A percentile compares a stretch with the other conserved stretches of the same genome.
Conservation (phyloP, 2,329 filamentous ascomycete genomes). For the Ambrosiella beaveri region DNA sequence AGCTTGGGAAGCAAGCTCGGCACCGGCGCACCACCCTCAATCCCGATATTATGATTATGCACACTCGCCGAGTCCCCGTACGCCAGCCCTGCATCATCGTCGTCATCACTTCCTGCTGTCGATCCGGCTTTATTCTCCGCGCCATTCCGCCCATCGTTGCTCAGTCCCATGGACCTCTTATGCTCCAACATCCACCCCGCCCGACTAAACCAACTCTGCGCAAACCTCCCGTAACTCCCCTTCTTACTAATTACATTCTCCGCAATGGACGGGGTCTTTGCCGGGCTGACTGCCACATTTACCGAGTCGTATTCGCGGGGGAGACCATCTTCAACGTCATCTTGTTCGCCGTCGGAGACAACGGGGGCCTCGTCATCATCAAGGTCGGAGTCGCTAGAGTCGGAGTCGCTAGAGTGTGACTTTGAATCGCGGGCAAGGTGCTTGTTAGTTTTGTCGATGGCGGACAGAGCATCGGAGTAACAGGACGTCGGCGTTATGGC, state of each 20-base stretch:
- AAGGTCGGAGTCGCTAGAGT: slow-evolving; percentile 18
- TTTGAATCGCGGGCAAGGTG: slow-evolving; percentile 16
- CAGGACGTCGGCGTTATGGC: slow-evolving; percentile 77
- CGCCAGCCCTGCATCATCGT: slow-evolving; percentile 6
- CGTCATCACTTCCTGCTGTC: slow-evolving; percentile 7
- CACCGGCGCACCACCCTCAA: slow-evolving; percentile 11
- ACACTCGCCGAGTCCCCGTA: slow-evolving; percentile 6
- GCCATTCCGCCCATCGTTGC: slow-evolving; percentile 20
- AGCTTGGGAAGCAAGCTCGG: slow-evolving; percentile 60
- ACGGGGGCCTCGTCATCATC: slow-evolving; percentile 22
- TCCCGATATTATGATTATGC: not conserved
- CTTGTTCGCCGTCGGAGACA: slow-evolving; percentile 13
- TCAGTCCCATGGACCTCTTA: slow-evolving; percentile 52
- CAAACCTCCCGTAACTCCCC: slow-evolving; percentile 77
- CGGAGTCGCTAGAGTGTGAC: not conserved
- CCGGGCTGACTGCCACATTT: slow-evolving; percentile 17
- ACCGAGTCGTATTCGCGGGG: slow-evolving; percentile 20
- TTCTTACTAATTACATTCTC: slow-evolving; percentile 74
- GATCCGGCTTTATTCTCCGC: slow-evolving; percentile 24
- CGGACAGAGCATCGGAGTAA: slow-evolving; percentile 52
- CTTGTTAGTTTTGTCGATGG: slow-evolving; percentile 44
- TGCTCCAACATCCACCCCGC: slow-evolving; percentile 63
- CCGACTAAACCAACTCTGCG: slow-evolving; percentile 77
- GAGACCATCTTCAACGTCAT: slow-evolving; percentile 28
- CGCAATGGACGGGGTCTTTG: slow-evolving; percentile 46